Evolutionary conservation across 2,329 filamentous ascomycete genomes (phyloP).

Genomic region (Hypocrella siamensis): DNA sequence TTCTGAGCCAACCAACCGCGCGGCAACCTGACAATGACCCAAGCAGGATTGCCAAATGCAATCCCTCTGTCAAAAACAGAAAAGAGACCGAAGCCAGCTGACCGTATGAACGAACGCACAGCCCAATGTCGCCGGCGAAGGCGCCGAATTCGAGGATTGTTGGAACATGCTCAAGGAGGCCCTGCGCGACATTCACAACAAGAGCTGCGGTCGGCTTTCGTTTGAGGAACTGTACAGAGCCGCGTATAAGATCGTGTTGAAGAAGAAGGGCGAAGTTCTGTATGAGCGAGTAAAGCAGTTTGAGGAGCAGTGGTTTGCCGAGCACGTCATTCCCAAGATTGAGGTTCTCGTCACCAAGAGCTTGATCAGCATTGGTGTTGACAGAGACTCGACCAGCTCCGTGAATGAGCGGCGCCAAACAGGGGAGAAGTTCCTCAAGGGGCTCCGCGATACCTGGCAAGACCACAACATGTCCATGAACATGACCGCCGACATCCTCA

Average conservation of each 20-base stretch:
- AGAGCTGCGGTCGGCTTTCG: conserved; percentile 76
- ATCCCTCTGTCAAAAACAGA: background rate
- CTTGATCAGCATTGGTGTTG: conserved; percentile 44
- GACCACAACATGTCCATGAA: conserved; percentile 88
- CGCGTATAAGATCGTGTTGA: conserved; percentile 84
- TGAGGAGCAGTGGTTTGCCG: conserved; percentile 66
- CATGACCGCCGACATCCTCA: conserved; percentile 90
- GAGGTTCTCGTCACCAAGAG: conserved; percentile 54
- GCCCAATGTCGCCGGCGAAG: conserved; percentile 30
- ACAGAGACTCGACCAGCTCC: conserved; percentile 42
- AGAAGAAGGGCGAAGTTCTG: conserved; percentile 67
- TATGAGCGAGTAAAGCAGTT: conserved; percentile 71
- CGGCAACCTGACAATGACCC: no score
- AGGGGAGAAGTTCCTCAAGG: conserved; percentile 69
- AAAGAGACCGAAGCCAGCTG: background rate
- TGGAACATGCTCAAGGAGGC: conserved; percentile 68
- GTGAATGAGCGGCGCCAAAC: conserved; percentile 63
- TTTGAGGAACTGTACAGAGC: conserved; percentile 93
- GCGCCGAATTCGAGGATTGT: conserved; percentile 68
- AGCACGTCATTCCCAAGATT: conserved; percentile 57
- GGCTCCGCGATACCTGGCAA: conserved; percentile 65
- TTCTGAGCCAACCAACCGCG: no score
- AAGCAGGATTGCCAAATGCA: no score
- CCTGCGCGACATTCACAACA: conserved; percentile 75
- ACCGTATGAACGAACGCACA: conserved; percentile 4